Conservation (phyloP, 306 rosid species). For the Cicer bijugum region DNA sequence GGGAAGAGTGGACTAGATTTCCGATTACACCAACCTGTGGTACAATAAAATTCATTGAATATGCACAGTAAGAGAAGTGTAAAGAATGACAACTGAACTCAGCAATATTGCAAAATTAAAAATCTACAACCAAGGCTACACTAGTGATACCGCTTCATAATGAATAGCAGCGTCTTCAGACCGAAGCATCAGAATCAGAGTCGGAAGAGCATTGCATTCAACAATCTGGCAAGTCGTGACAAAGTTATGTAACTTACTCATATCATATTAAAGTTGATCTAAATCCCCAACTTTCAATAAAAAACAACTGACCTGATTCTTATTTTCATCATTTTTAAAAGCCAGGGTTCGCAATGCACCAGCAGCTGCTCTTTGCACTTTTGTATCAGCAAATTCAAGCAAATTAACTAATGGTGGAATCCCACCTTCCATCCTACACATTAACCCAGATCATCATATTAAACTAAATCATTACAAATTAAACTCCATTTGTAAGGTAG, state of each 20-base stretch:
- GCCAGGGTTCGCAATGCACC: constrained; percentile 96
- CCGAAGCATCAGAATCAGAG: constrained; percentile 90
- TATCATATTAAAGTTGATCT: constrained; percentile 14
- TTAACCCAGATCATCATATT: constrained; percentile 37
- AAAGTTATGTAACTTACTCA: constrained; percentile 15
- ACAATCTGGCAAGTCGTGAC: constrained; percentile 75
- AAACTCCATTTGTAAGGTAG: constrained; percentile 30
- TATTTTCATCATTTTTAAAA: constrained; percentile 92
- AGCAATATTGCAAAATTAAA: constrained; percentile 26
- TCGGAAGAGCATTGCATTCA: constrained; percentile 96
- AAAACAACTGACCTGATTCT: constrained; percentile 73
- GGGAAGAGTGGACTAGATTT: constrained; percentile 96
- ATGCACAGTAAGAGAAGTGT: constrained; percentile 35
- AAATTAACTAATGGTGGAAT: constrained; percentile 96
- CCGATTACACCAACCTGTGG: constrained; percentile 98
- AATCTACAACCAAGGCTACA: constrained; percentile 34
- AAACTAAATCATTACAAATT: constrained; percentile 30
- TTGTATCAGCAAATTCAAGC: constrained; percentile 87
- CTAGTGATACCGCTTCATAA: constrained; percentile 88
- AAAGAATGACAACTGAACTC: constrained; percentile 38
- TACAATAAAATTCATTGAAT: constrained; percentile 47
- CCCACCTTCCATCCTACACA: constrained; percentile 91
- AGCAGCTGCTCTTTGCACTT: constrained; percentile 99
- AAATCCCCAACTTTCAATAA: constrained; percentile 34
- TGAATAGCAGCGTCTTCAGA: constrained; percentile 98